These are phyloP conservation scores for Venturia effusa DNA, from an alignment of 2,329 filamentous ascomycete species.

Conservation along the genomic window DNA sequence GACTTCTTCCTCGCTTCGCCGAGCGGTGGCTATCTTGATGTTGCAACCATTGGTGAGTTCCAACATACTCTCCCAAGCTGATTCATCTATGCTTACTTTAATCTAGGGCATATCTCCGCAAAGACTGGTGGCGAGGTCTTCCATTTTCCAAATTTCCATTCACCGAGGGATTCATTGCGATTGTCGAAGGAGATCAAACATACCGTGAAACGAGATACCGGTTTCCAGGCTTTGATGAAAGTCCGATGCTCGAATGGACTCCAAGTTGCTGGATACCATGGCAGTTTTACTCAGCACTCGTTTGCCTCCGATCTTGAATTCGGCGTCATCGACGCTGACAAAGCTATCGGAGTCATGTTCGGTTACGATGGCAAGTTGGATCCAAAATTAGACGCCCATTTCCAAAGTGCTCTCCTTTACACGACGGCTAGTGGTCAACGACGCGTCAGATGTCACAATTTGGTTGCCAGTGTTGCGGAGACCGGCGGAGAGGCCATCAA, in stretches of 20 bases:
- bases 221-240: slow-evolving; percentile 95
- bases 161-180: slow-evolving; percentile 73
- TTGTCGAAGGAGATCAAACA: slow-evolving; percentile 78
- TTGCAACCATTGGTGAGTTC: slow-evolving; percentile 75
- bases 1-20: slow-evolving; percentile 94
- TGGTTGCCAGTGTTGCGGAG: slow-evolving; percentile 86
- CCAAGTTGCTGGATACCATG: slow-evolving; percentile 87
- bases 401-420: slow-evolving; percentile 90
- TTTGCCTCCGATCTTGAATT: slow-evolving; percentile 93
- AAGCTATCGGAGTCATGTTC: slow-evolving; percentile 84
- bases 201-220: slow-evolving; percentile 77
- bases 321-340: slow-evolving; percentile 84
- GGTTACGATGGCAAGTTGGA: slow-evolving; percentile 97
- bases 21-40: slow-evolving; percentile 80
- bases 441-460: slow-evolving; percentile 82
- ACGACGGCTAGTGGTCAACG: slow-evolving; percentile 84
- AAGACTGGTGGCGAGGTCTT: slow-evolving; percentile 91
- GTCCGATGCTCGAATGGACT: slow-evolving; percentile 94
- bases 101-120: slow-evolving; percentile 62
- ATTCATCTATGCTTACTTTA: not conserved
- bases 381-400: slow-evolving; percentile 89
- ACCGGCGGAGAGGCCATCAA: slow-evolving; percentile 75
- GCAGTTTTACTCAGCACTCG: slow-evolving; percentile 91
- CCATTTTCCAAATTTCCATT: slow-evolving; percentile 94
- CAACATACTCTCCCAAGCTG: no score